phyloP scores from a whole-genome alignment of 805 yeast species.

The Teunomyces kruisii region DNA sequence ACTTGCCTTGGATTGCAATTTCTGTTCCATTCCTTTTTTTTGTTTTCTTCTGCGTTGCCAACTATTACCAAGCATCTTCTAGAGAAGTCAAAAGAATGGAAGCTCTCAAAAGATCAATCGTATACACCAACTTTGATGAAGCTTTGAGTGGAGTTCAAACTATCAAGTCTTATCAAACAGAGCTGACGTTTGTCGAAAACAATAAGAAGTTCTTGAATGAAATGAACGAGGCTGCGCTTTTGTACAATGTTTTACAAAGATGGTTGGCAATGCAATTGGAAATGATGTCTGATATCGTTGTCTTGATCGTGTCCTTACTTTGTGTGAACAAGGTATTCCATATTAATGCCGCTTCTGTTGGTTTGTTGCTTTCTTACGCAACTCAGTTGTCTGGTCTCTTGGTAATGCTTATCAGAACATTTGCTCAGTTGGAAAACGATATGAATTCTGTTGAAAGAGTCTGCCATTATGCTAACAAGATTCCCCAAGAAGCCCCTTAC shows the following conservation, averaged over 20 bases:
- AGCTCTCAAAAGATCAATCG: slow-evolving; percentile 65
- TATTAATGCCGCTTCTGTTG: slow-evolving; percentile 61
- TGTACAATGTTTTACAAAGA: slow-evolving; percentile 64
- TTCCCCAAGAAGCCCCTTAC: slow-evolving; percentile 68
- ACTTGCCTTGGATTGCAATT: slow-evolving; percentile 72
- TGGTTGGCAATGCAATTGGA: slow-evolving; percentile 70
- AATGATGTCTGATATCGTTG: slow-evolving; percentile 48
- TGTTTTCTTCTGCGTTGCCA: slow-evolving; percentile 45
- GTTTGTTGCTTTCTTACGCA: slow-evolving; percentile 64
- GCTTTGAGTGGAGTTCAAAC: slow-evolving; percentile 63
- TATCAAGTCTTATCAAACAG: slow-evolving; percentile 56
- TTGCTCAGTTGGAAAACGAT: slow-evolving; percentile 72
- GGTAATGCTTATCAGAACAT: slow-evolving; percentile 58
- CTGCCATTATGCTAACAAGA: slow-evolving; percentile 57
- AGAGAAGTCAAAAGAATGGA: slow-evolving; percentile 77
- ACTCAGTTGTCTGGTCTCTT: slow-evolving; percentile 54
- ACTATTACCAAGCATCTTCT: slow-evolving; percentile 66
- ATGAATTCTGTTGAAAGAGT: slow-evolving; percentile 76
- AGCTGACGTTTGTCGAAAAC: slow-evolving; percentile 45
- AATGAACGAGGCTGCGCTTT: slow-evolving; percentile 66
- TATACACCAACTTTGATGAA: slow-evolving; percentile 71
- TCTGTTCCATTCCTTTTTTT: slow-evolving; percentile 54
- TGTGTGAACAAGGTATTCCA: slow-evolving; percentile 57
- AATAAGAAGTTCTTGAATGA: slow-evolving; percentile 49
- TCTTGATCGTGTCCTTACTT: slow-evolving; percentile 54